Conservation (phyloP, 2,329 filamentous ascomycete genomes). For the Clonostachys chloroleuca region DNA sequence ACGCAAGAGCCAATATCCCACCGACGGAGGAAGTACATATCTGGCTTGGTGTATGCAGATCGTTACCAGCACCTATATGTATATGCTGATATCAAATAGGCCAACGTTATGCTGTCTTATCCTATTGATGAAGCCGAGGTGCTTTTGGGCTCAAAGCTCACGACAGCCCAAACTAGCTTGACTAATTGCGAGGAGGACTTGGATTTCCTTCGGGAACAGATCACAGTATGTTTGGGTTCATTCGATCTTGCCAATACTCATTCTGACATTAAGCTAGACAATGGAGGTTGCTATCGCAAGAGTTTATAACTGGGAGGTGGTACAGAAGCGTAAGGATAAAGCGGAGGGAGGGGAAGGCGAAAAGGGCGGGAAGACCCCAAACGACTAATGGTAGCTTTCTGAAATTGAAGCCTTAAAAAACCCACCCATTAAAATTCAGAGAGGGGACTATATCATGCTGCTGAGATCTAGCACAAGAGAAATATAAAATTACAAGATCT, state of each 20-base stretch:
- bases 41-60: slow-evolving; percentile 75
- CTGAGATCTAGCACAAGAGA: too few relatives aligned
- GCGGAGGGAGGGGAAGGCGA: slow-evolving; percentile 38
- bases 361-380: slow-evolving; percentile 16
- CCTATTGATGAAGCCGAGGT: slow-evolving; percentile 81
- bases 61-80: background rate
- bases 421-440: background rate
- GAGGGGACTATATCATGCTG: too few relatives aligned
- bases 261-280: slow-evolving; percentile 52
- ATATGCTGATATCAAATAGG: slow-evolving; percentile 40
- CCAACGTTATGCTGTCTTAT: slow-evolving; percentile 97
- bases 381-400: slow-evolving; percentile 9
- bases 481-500: too few relatives aligned
- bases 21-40: slow-evolving; percentile 89
- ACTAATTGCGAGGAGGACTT: slow-evolving; percentile 93
- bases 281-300: slow-evolving; percentile 94
- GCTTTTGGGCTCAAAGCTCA: slow-evolving; percentile 72
- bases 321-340: slow-evolving; percentile 90
- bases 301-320: slow-evolving; percentile 99
- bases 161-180: slow-evolving; percentile 74
- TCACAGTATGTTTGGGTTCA: slow-evolving; percentile 64
- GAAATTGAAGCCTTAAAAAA: background rate
- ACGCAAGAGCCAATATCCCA: slow-evolving; percentile 79
- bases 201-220: slow-evolving; percentile 93
- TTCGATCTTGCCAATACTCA: background rate